phyloP scores from a whole-genome alignment of 352 stramenopile genomes.

The Globisporangium cylindrosporum region DNA sequence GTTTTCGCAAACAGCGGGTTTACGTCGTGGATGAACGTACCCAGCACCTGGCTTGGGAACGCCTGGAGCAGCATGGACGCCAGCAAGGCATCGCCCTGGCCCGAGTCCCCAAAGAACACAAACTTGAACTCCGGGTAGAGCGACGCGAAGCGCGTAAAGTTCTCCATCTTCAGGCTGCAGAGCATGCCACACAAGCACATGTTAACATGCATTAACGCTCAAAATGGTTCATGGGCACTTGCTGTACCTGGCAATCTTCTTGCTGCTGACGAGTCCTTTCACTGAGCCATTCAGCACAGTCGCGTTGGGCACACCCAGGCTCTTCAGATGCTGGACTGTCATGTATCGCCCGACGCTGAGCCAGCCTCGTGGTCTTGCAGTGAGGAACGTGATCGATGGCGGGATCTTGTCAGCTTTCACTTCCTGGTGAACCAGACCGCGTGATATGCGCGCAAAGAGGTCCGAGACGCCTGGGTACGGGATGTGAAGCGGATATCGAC shows the following conservation, averaged over 20 bases:
- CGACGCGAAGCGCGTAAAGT: conserved; percentile 73
- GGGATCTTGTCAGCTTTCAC: conserved; percentile 26
- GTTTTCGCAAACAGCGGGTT: conserved; percentile 51
- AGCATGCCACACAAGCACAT: background rate
- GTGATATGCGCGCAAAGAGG: conserved; percentile 62
- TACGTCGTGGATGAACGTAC: conserved; percentile 80
- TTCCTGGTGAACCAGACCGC: conserved; percentile 37
- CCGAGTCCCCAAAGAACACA: conserved; percentile 83
- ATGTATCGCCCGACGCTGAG: conserved; percentile 76
- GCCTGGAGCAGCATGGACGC: conserved; percentile 56
- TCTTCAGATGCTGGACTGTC: conserved; percentile 77
- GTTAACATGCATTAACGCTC: background rate
- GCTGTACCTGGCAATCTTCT: conserved; percentile 66
- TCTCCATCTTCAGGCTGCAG: conserved; percentile 70
- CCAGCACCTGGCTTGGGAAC: conserved; percentile 63
- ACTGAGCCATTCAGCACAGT: conserved; percentile 81
- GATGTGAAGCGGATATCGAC: conserved; percentile 69
- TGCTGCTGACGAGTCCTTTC: conserved; percentile 74
- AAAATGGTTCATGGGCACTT: background rate
- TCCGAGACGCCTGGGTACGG: conserved; percentile 78
- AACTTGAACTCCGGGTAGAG: conserved; percentile 86
- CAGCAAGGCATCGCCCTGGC: conserved; percentile 72
- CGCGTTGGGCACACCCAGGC: conserved; percentile 65
- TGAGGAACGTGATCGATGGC: conserved; percentile 80
- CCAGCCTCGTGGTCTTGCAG: conserved; percentile 73